Evolutionary conservation across 495 filamentous ascomycete species (phyloP), one percentile per base, ranked within the genome.

Genomic region (Symbiotaphrina buchneri): DNA sequence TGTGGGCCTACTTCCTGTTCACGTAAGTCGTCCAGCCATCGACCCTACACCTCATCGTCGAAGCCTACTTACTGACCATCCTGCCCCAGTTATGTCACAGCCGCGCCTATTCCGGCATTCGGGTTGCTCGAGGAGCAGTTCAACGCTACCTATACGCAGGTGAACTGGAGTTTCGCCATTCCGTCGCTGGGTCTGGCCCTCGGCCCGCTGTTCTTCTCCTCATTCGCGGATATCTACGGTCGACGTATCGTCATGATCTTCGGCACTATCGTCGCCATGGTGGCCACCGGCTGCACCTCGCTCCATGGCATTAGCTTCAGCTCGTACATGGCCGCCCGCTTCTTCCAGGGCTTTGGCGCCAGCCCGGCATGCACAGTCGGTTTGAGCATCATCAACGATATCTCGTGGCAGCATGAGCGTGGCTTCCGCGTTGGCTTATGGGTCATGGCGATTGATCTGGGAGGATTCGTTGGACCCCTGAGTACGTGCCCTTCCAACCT

Each of bases 101-200:
- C 68, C 0, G 66, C 61, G 2, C 67, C 68, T 0, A 59, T 73
- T 1, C 65, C 65, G 1, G 66, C 65, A 0, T 71, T 71, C 39
- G 32, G 51, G 1, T 48, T 54, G 8, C 53, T 71, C 11, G 58
- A 69, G 39, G 40, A 47, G 14, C 48, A 62, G 31, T 68, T 58
- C 39, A 32, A 38, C 21, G 56, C 64, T 35, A 47, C 40, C 19
- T 60, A 63, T 37, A 46, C 56, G 2, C 53, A 69, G 38, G 57
- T 63, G 15, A 70, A 71, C 45, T 73, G 67, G 68, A 73, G 66
- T 1, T 57, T 73, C 18, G 68, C 68, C 16, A 51, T 73, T 31
- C 68, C 68, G 0, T 63, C 65, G 0, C 47, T 72, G 5, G 68
- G 68, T 0, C 54, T 74, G 4, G 48, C 63, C 1, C 34, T 68